Percentiles rank a stretch among this genome's conserved stretches.
phyloP scores from a whole-genome alignment of 345 rosid species.

The Camelina laxa region DNA sequence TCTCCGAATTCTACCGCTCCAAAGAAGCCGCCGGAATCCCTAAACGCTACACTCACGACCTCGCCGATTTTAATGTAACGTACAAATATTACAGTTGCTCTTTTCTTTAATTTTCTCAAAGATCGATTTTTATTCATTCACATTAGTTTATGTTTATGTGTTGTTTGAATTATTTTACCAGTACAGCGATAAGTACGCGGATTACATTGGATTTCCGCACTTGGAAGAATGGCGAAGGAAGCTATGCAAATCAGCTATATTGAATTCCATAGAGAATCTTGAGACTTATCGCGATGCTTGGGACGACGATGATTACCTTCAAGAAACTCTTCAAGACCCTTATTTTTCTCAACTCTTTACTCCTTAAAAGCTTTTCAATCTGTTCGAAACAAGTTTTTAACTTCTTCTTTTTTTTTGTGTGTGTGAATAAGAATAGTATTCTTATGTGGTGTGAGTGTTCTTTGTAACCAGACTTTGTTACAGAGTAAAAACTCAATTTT shows the following conservation, averaged over 20 bases:
- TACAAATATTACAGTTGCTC: neutral
- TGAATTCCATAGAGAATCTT: slow-evolving; percentile 53
- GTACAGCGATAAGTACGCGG: slow-evolving; percentile 76
- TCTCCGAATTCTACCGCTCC: slow-evolving; percentile 60
- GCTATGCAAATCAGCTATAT: slow-evolving; percentile 54
- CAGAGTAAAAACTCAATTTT: no score
- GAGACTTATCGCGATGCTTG: slow-evolving; percentile 74
- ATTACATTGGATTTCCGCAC: slow-evolving; percentile 64
- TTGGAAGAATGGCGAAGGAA: slow-evolving; percentile 83
- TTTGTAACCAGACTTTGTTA: no score
- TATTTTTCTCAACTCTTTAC: slow-evolving; percentile 60
- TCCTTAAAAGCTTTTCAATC: neutral
- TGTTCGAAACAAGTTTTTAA: no score
- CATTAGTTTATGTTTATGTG: neutral
- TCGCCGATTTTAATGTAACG: slow-evolving; percentile 58
- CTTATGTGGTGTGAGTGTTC: no score
- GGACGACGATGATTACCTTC: slow-evolving; percentile 77
- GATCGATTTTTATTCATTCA: neutral
- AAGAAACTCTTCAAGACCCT: slow-evolving; percentile 64
- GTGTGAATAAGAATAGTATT: no score
- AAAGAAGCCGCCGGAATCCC: slow-evolving; percentile 68
- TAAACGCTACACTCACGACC: slow-evolving; percentile 74
- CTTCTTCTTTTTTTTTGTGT: no score
- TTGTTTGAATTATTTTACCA: neutral
- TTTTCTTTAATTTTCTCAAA: neutral